Conservation (phyloP, 2,329 filamentous ascomycete species). For the Penicillium freii region DNA sequence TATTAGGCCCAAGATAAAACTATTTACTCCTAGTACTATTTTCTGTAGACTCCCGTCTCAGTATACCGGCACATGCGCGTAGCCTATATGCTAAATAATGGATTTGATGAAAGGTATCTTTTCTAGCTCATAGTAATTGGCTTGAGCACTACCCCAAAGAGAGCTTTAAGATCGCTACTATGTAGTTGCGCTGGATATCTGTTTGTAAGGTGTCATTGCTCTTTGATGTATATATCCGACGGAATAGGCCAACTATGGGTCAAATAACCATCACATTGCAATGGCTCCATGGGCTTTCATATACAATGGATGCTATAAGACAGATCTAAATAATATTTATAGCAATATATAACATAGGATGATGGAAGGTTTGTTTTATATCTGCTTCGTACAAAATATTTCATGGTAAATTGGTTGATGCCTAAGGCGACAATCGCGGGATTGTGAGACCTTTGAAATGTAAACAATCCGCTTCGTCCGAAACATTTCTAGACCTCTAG, state of each 20-base stretch:
- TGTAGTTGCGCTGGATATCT: not conserved
- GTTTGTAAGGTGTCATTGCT: not conserved
- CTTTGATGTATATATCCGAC: conserved; percentile 2
- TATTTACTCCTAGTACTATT: not conserved
- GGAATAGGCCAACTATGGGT: not conserved
- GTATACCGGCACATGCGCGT: not conserved
- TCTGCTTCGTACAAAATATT: not conserved
- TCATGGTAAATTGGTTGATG: not conserved
- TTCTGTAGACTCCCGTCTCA: not conserved
- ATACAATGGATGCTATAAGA: too few species aligned
- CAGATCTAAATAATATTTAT: not conserved
- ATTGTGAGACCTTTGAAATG: conserved; percentile 13
- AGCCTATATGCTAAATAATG: not conserved
- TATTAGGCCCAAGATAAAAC: not conserved
- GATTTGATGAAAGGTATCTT: not conserved
- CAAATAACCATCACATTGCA: not conserved
- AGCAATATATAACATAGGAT: not conserved
- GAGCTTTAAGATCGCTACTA: not conserved
- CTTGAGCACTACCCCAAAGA: too few species aligned
- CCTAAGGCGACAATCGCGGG: conserved; percentile 7
- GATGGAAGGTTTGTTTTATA: not conserved
- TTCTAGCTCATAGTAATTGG: not conserved
- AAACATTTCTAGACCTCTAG: not conserved
- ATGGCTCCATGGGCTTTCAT: not conserved
- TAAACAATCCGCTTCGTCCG: conserved; percentile 8